A percentile compares a stretch with the other conserved stretches of the same genome.
phyloP scores from a whole-genome alignment of 139 green algal species.

The Picochlorum sp. region DNA sequence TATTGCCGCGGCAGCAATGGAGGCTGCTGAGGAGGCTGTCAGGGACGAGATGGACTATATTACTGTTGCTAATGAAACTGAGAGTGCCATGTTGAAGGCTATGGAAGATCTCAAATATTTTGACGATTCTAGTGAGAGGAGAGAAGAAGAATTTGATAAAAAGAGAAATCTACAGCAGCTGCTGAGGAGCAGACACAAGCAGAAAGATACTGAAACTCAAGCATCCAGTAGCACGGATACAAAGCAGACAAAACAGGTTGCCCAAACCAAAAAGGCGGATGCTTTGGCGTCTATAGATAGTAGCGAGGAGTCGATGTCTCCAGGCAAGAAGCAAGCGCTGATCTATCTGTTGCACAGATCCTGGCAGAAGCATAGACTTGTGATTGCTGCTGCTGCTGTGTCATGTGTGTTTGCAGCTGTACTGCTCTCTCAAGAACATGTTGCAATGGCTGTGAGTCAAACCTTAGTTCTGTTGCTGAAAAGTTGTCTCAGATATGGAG shows the following conservation, averaged over 20 bases:
- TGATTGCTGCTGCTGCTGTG: too few species aligned
- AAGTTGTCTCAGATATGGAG: conserved; percentile 12
- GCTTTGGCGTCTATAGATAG: background rate
- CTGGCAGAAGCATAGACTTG: too few species aligned
- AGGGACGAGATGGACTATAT: conserved; percentile 72
- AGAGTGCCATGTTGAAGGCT: conserved; percentile 51
- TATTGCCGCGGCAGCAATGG: conserved; percentile 61
- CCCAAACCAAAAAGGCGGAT: background rate
- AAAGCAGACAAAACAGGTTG: background rate
- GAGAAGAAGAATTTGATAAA: conserved; percentile 22
- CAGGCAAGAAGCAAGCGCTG: too few species aligned
- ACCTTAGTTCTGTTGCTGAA: background rate
- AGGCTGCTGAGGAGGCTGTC: conserved; percentile 64
- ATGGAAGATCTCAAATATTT: conserved; percentile 47
- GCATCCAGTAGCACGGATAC: background rate
- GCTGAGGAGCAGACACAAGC: background rate
- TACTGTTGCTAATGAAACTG: conserved; percentile 47
- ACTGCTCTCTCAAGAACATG: conserved; percentile 6
- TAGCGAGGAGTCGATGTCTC: background rate
- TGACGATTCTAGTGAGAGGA: conserved; percentile 16
- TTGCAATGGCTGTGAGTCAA: background rate
- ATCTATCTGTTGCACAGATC: too few species aligned
- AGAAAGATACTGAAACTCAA: conserved; percentile 6
- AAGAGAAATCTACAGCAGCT: background rate
- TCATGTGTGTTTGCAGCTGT: background rate